Base-by-base conservation (phyloP, 495 filamentous ascomycete species). In the Trichoderma parareesei region DNA sequence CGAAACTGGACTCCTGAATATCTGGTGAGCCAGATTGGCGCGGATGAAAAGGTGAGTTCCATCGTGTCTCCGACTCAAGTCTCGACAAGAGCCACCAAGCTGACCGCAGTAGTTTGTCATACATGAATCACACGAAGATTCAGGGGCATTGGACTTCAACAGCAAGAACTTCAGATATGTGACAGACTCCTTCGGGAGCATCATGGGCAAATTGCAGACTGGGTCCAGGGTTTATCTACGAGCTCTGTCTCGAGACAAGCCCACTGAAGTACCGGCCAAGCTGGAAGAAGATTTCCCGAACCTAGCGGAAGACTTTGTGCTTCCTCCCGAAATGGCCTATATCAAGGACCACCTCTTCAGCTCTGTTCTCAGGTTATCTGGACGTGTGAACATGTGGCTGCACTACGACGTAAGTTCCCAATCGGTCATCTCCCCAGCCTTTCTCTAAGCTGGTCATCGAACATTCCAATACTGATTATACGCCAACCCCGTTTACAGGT, bases 311-410 rank as follows among this genome's bases (percentile, higher is more conserved):
- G 91, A 95, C 71, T 95, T 96, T 74, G 70, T 74, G 35, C 75
- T 96, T 5, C 90, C 92, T 11, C 71, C 81, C 10, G 77, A 85
- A 61, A 76, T 96, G 37, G 74, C 76, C 1, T 74, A 82, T n/a
- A 84, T 87, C 3, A 71, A 71, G 1, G 76, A 84, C 33, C 85
- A 86, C 67, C 76, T 82, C n/a, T 91, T 95, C 70, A 94, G 89
- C 71, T 91, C 90, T 0, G 87, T 91, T 0, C 74, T 96, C 35
- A 80, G 92, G 37, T 86, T 97, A 49, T 93, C 90, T 14, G 90
- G 91, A 1, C 87, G 84, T 0, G 91, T 95, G 4, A 87, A 84
- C 37, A 91, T 98, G 85, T 97, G 92, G 93, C 79, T 96, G 37
- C 91, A 97, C 73, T 96, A 93, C 77, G 91, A 96, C 74, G 88